A percentile compares a stretch with the other conserved stretches of the same genome.
These are phyloP conservation scores for Bidens hawaiensis DNA, from an alignment of 140 eudicot genomes.

Conservation along the genomic window DNA sequence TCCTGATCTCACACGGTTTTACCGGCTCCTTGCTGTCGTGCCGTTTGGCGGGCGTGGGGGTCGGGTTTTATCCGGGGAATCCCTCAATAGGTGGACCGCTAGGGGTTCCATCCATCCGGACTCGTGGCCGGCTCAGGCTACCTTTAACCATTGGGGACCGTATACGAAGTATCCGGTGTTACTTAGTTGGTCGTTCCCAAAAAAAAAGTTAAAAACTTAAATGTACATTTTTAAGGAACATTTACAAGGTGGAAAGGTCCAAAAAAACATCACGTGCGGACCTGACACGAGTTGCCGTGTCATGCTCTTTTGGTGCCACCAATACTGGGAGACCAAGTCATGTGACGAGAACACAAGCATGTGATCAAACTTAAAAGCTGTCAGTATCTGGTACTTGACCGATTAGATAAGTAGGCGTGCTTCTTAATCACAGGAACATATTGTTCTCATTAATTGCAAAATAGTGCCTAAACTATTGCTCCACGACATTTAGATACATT, in stretches of 20 bases:
- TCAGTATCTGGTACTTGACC: constrained; percentile 26
- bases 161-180: too few species aligned
- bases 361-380: constrained; percentile 6
- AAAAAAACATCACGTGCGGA: constrained; percentile 4
- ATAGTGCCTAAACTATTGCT: neutral
- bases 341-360: constrained; percentile 19
- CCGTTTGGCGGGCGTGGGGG: too few species aligned
- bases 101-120: too few species aligned
- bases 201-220: too few species aligned
- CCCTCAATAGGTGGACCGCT: too few species aligned
- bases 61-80: too few species aligned
- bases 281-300: neutral
- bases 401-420: constrained; percentile 29
- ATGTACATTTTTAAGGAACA: too few species aligned
- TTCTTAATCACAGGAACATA: constrained; percentile 4
- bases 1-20: too few species aligned
- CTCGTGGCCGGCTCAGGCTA: too few species aligned
- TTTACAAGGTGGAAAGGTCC: neutral
- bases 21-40: too few species aligned
- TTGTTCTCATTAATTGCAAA: neutral
- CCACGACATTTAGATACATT: neutral
- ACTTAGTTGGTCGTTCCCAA: too few species aligned
- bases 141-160: too few species aligned
- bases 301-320: constrained; percentile 6
- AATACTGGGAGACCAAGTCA: constrained; percentile 9